Conservation (phyloP, 768 basidiomycete genomes). For the Cubamyces sp. region DNA sequence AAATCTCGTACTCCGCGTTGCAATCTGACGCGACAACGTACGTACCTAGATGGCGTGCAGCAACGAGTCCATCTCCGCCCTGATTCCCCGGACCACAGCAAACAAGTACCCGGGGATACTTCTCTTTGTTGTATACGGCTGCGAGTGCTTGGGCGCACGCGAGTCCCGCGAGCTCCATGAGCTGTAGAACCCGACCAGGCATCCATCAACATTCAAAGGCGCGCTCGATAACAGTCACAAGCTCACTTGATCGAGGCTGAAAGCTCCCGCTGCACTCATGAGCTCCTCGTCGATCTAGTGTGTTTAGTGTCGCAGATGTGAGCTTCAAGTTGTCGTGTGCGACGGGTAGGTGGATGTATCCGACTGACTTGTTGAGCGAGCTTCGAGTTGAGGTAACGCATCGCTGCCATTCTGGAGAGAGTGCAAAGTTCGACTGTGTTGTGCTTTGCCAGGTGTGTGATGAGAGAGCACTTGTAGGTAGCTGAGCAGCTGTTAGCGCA, state of each 20-base stretch:
- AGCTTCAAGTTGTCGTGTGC: not conserved
- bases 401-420: constrained; percentile 44
- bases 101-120: constrained; percentile 81
- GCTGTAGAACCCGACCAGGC: constrained; percentile 43
- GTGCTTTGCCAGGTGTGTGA: not conserved
- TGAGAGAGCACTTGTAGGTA: not conserved
- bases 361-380: constrained; percentile 72
- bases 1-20: not conserved
- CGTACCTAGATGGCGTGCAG: constrained; percentile 88
- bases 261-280: constrained; percentile 87
- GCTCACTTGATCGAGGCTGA: constrained; percentile 88
- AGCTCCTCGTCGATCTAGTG: constrained; percentile 90
- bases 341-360: not conserved
- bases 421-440: not conserved
- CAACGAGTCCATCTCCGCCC: constrained; percentile 96
- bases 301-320: not conserved
- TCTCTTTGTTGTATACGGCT: constrained; percentile 70
- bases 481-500: too few relatives aligned
- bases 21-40: not conserved
- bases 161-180: constrained; percentile 96
- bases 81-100: constrained; percentile 98
- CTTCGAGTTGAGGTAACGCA: constrained; percentile 70
- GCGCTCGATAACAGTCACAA: not conserved
- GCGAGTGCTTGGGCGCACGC: constrained; percentile 90
- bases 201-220: not conserved